phyloP scores from a whole-genome alignment of 1,284 basidiomycete species.

The Trametes versicolor region DNA sequence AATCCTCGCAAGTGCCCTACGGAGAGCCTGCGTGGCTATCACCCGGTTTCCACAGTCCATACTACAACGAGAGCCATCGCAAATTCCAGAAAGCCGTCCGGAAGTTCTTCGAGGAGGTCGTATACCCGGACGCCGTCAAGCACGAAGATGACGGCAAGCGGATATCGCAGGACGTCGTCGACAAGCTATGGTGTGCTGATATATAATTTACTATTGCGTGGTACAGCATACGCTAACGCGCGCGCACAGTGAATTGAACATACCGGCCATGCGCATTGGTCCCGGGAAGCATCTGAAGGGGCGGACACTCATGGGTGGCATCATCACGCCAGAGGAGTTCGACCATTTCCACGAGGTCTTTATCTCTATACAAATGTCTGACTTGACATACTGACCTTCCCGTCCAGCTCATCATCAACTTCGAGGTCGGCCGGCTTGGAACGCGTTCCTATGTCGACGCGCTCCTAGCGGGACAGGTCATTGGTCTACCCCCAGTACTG shows the following conservation, averaged over 20 bases:
- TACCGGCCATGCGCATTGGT: conserved; percentile 94
- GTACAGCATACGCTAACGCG: background rate
- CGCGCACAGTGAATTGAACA: conserved; percentile 66
- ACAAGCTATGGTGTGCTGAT: conserved; percentile 69
- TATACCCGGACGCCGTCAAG: conserved; percentile 69
- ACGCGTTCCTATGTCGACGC: conserved; percentile 90
- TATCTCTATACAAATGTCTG: conserved; percentile 39
- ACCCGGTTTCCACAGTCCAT: conserved; percentile 84
- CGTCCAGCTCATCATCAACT: conserved; percentile 81
- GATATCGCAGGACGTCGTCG: conserved; percentile 78
- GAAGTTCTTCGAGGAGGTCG: conserved; percentile 70
- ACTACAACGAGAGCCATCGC: conserved; percentile 81
- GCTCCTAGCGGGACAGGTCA: conserved; percentile 83
- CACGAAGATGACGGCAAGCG: conserved; percentile 86
- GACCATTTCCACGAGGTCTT: conserved; percentile 82
- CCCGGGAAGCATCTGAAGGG: conserved; percentile 92
- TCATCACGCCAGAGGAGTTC: conserved; percentile 90
- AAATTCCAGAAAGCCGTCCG: conserved; percentile 74
- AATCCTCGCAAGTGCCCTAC: conserved; percentile 84
- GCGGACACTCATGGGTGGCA: conserved; percentile 82
- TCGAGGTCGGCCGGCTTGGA: conserved; percentile 86
- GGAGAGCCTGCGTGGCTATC: conserved; percentile 91
- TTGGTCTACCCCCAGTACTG: conserved; percentile 85
- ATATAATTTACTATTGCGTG: background rate
- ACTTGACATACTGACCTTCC: conserved; percentile 28